A percentile compares a stretch with the other conserved stretches of the same genome.
Conservation (phyloP, 2,329 filamentous ascomycete species). For the Xylariaceae sp. region DNA sequence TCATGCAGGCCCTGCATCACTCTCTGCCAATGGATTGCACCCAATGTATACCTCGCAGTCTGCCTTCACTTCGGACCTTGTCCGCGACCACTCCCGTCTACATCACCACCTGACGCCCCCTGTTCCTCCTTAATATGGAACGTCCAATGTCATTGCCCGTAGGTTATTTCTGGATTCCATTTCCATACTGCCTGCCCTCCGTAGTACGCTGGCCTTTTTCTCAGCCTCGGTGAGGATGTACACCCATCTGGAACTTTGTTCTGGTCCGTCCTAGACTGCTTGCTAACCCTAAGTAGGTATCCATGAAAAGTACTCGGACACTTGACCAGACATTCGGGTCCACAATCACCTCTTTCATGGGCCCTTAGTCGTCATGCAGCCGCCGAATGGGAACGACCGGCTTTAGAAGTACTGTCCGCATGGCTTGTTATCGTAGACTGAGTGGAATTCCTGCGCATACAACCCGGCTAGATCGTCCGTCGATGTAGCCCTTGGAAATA, state of each 20-base stretch:
- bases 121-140: constrained; percentile 8
- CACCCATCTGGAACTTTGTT: neutral
- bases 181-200: constrained; percentile 4
- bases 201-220: too few species aligned
- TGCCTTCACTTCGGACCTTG: constrained; percentile 9
- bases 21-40: constrained; percentile 9
- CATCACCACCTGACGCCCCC: constrained; percentile 4
- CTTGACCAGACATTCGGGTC: neutral
- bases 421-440: too few species aligned
- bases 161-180: too few species aligned
- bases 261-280: neutral
- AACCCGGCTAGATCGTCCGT: too few species aligned
- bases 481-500: too few species aligned
- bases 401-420: too few species aligned
- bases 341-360: neutral
- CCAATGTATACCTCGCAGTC: constrained; percentile 11
- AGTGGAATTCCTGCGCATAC: too few species aligned
- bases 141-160: constrained; percentile 11
- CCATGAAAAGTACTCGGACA: neutral
- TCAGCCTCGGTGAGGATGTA: neutral
- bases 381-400: neutral
- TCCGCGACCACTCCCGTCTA: constrained; percentile 12
- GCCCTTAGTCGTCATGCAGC: neutral
- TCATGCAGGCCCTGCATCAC: constrained; percentile 3
- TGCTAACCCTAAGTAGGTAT: neutral